phyloP scores from a whole-genome alignment of 2,329 filamentous ascomycete species.

The Verticillium alfalfae region DNA sequence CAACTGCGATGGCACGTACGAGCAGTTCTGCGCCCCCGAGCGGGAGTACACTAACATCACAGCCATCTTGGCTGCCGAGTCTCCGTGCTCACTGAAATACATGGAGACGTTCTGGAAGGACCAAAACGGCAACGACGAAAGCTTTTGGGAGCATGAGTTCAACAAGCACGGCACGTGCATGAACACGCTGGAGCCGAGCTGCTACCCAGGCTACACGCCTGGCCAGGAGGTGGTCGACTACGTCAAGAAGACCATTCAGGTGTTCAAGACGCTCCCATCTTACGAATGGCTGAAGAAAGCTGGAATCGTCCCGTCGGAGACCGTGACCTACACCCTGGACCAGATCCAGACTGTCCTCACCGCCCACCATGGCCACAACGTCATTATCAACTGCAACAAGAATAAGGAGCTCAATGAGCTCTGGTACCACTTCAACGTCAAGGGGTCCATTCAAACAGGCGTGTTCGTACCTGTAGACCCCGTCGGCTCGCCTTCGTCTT shows the following conservation, averaged over 20 bases:
- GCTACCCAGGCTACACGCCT: constrained; percentile 56
- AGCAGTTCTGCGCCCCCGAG: constrained; percentile 56
- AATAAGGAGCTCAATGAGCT: constrained; percentile 42
- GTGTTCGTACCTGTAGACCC: constrained; percentile 51
- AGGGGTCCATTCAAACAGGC: constrained; percentile 53
- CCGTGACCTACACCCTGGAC: constrained; percentile 51
- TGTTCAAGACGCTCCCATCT: constrained; percentile 63
- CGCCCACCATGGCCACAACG: constrained; percentile 44
- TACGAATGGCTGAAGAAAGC: constrained; percentile 58
- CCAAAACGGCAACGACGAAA: constrained; percentile 56
- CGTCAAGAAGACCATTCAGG: constrained; percentile 58
- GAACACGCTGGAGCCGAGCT: constrained; percentile 59
- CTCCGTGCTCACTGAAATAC: constrained; percentile 52
- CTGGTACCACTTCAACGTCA: constrained; percentile 60
- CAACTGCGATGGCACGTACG: constrained; percentile 65
- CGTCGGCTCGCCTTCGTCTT: constrained; percentile 55
- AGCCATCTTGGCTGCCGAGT: constrained; percentile 51
- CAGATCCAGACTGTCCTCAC: constrained; percentile 56
- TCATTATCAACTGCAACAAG: constrained; percentile 51
- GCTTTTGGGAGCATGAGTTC: constrained; percentile 72
- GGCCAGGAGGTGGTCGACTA: constrained; percentile 64
- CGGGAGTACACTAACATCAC: constrained; percentile 63
- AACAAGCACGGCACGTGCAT: constrained; percentile 71
- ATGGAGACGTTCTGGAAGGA: constrained; percentile 72
- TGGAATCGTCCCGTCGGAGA: constrained; percentile 49